phyloP scores from a whole-genome alignment of 2,329 filamentous ascomycete species.

The Exserohilum turcica region DNA sequence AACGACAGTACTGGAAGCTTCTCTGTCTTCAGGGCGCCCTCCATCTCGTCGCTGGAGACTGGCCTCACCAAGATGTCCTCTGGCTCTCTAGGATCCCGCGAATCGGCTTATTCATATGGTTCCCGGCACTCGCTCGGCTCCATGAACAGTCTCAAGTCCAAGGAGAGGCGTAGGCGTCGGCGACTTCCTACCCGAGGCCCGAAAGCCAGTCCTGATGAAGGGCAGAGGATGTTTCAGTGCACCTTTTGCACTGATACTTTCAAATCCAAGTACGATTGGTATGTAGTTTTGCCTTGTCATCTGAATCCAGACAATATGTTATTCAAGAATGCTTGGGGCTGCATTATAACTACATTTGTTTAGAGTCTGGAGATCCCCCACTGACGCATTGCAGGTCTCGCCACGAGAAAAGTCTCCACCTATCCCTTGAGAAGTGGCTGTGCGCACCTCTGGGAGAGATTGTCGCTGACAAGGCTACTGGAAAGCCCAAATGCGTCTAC shows the following conservation, averaged over 20 bases:
- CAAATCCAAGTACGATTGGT: slow-evolving; percentile 50
- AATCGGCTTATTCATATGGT: slow-evolving; percentile 62
- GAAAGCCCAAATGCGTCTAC: slow-evolving; percentile 63
- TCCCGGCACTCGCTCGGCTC: slow-evolving; percentile 63
- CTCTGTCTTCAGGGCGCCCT: slow-evolving; percentile 58
- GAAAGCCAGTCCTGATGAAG: slow-evolving; percentile 30
- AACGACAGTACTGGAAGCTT: slow-evolving; percentile 55
- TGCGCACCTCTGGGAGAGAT: slow-evolving; percentile 64
- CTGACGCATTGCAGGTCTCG: slow-evolving; percentile 42
- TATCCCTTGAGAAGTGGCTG: slow-evolving; percentile 53
- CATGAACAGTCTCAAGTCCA: slow-evolving; percentile 57
- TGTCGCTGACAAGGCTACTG: slow-evolving; percentile 62
- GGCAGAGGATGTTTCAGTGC: slow-evolving; percentile 42
- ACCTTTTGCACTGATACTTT: slow-evolving; percentile 49
- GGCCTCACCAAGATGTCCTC: slow-evolving; percentile 56
- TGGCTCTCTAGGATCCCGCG: slow-evolving; percentile 60
- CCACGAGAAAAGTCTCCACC: slow-evolving; percentile 48
- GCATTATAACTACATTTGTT: too few relatives aligned
- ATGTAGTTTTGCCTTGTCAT: neutral
- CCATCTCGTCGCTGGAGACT: slow-evolving; percentile 60
- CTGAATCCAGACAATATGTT: too few relatives aligned
- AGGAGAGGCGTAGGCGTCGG: slow-evolving; percentile 63
- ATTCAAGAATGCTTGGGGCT: neutral
- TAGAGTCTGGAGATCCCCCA: neutral
- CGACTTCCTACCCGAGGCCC: slow-evolving; percentile 51